A percentile compares a stretch with the other conserved stretches of the same genome.
These are phyloP conservation scores for Somion occarium DNA, from an alignment of 1,284 basidiomycete species.

Conservation along the genomic window DNA sequence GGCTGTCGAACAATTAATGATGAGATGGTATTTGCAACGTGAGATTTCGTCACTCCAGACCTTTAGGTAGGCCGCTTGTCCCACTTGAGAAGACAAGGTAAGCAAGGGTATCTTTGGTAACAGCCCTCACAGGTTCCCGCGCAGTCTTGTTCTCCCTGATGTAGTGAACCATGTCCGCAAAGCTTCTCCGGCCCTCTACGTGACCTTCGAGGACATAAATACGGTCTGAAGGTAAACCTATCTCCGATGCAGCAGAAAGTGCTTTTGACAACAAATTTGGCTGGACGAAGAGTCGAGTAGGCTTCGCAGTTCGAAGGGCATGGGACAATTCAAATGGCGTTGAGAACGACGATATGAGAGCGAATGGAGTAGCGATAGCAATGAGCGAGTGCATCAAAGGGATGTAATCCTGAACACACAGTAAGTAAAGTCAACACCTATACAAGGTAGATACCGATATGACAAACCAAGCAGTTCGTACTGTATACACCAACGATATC, in stretches of 20 bases:
- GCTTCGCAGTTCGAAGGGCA: conserved; percentile 41
- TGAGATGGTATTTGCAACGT: neutral
- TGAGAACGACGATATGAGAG: conserved; percentile 52
- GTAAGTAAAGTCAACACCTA: too few species aligned
- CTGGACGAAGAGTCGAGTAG: conserved; percentile 55
- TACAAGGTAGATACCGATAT: too few species aligned
- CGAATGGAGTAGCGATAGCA: conserved; percentile 49
- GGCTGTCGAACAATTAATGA: too few species aligned
- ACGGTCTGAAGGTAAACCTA: conserved; percentile 33
- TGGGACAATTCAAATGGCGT: conserved; percentile 59
- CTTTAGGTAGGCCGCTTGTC: conserved; percentile 68
- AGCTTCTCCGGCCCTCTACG: conserved; percentile 31
- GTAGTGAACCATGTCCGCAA: conserved; percentile 35
- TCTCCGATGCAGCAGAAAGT: conserved; percentile 39
- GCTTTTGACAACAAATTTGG: conserved; percentile 42
- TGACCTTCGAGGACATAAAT: conserved; percentile 47
- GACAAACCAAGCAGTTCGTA: conserved; percentile 53
- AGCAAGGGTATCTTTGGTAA: conserved; percentile 49
- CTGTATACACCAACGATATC: conserved; percentile 60
- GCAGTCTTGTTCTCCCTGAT: conserved; percentile 21
- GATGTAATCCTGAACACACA: conserved; percentile 56
- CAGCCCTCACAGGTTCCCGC: conserved; percentile 36
- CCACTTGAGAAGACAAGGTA: conserved; percentile 70
- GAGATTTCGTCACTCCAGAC: conserved; percentile 29
- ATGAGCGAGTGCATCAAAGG: conserved; percentile 48